phyloP scores from a whole-genome alignment of 2,329 filamentous ascomycete genomes.

The Epichloe gansuensis region DNA sequence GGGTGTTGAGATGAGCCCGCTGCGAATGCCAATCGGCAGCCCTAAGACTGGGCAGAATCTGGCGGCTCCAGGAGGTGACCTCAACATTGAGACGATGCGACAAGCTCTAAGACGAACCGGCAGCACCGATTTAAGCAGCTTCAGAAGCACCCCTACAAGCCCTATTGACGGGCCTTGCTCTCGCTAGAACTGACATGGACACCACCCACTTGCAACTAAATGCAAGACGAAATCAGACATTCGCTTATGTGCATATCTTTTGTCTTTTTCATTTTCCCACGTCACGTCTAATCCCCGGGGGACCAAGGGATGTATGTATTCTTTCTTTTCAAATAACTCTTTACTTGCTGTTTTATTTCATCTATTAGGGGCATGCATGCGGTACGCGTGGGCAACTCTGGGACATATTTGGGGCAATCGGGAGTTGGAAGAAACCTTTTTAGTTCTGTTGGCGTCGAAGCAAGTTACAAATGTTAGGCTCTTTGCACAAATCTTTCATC shows the following conservation, averaged over 20 bases:
- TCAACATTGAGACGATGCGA: conserved; percentile 88
- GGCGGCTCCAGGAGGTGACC: conserved; percentile 39
- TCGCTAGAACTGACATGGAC: conserved; percentile 10
- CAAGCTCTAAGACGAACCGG: conserved; percentile 77
- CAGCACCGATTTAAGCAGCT: conserved; percentile 59
- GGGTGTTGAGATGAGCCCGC: conserved; percentile 58
- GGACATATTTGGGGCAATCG: conserved; percentile 6
- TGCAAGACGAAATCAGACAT: neutral
- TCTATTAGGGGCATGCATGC: neutral
- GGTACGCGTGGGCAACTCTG: conserved; percentile 1
- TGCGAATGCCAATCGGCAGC: conserved; percentile 47
- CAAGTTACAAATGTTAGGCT: neutral
- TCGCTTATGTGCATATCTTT: neutral
- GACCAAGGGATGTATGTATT: neutral
- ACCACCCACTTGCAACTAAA: neutral
- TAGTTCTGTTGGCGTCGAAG: conserved; percentile 4
- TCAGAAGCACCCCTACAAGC: conserved; percentile 44
- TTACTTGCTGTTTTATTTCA: neutral
- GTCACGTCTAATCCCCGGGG: neutral
- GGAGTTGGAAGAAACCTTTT: conserved; percentile 1
- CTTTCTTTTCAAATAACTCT: conserved; percentile 6
- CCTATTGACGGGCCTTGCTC: conserved; percentile 33
- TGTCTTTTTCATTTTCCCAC: neutral
- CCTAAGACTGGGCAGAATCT: conserved; percentile 44
- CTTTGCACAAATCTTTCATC: neutral